Evolutionary conservation across 2,329 filamentous ascomycete genomes (phyloP).

Genomic region (Samsoniella hepiali): DNA sequence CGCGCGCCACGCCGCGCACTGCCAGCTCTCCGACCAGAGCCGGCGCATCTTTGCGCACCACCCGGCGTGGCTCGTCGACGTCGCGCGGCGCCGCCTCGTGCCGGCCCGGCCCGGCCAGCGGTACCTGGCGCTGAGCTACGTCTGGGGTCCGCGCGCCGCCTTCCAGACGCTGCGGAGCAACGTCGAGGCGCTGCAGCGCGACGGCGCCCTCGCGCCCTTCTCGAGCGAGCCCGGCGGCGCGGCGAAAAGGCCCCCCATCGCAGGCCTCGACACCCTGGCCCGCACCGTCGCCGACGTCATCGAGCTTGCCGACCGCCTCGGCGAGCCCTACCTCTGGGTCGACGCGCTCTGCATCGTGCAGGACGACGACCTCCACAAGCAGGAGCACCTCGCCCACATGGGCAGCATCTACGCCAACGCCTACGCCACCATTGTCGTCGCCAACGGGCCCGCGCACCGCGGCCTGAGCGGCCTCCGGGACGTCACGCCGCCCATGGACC

Average conservation of each 20-base stretch:
- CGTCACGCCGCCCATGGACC: constrained; percentile 1
- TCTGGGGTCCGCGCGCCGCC: constrained; percentile 20
- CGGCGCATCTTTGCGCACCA: constrained; percentile 8
- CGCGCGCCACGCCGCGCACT: background rate
- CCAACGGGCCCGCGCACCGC: background rate
- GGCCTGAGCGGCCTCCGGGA: constrained; percentile 8
- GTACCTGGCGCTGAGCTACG: constrained; percentile 25
- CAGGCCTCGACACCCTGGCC: constrained; percentile 4
- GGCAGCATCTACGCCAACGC: constrained; percentile 20
- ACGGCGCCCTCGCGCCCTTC: background rate
- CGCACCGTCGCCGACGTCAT: constrained; percentile 20
- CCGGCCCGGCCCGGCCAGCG: constrained; percentile 4
- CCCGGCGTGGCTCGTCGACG: constrained; percentile 13
- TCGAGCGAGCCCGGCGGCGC: background rate
- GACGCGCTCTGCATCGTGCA: constrained; percentile 25
- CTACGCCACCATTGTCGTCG: constrained; percentile 13
- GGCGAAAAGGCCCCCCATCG: background rate
- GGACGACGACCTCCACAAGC: constrained; percentile 20
- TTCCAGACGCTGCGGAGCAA: constrained; percentile 14
- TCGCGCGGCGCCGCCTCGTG: constrained; percentile 9
- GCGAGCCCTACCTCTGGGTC: constrained; percentile 22
- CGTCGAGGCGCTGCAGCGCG: constrained; percentile 6
- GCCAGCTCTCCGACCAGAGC: constrained; percentile 1
- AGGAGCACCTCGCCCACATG: constrained; percentile 20
- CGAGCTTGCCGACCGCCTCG: constrained; percentile 18